These are phyloP conservation scores for Kwoniella sp. DNA, from an alignment of 768 basidiomycete genomes.

Conservation along the genomic window DNA sequence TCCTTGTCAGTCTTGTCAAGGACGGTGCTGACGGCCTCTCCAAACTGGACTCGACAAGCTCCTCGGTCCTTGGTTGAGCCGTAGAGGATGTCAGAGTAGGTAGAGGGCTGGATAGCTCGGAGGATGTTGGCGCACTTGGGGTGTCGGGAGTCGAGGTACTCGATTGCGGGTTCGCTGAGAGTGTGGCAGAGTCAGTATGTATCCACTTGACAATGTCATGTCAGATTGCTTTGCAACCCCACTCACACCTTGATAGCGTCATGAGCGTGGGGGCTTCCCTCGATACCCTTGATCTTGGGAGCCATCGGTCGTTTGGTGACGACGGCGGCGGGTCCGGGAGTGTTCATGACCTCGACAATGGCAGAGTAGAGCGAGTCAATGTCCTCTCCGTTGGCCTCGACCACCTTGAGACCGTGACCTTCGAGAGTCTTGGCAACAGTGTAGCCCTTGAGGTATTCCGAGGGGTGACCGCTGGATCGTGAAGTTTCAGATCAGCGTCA, in stretches of 20 bases:
- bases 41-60: constrained; percentile 80
- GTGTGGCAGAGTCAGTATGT: no score
- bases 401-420: constrained; percentile 79
- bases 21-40: constrained; percentile 77
- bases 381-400: constrained; percentile 75
- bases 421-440: constrained; percentile 69
- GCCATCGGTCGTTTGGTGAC: constrained; percentile 72
- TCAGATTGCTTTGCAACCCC: no score
- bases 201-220: no score
- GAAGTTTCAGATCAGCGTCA: not conserved
- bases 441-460: constrained; percentile 79
- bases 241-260: constrained; percentile 58
- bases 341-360: constrained; percentile 62
- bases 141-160: constrained; percentile 71
- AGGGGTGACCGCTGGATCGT: constrained; percentile 70
- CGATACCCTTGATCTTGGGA: constrained; percentile 70
- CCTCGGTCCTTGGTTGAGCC: constrained; percentile 74
- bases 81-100: constrained; percentile 65
- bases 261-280: constrained; percentile 78
- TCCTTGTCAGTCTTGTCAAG: constrained; percentile 74
- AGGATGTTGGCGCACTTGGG: constrained; percentile 63
- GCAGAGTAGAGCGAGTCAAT: constrained; percentile 75
- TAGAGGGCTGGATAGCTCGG: constrained; percentile 65
- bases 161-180: constrained; percentile 70
- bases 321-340: constrained; percentile 80